phyloP scores from a whole-genome alignment of 2,329 filamentous ascomycete genomes.

The Dothistroma pini region DNA sequence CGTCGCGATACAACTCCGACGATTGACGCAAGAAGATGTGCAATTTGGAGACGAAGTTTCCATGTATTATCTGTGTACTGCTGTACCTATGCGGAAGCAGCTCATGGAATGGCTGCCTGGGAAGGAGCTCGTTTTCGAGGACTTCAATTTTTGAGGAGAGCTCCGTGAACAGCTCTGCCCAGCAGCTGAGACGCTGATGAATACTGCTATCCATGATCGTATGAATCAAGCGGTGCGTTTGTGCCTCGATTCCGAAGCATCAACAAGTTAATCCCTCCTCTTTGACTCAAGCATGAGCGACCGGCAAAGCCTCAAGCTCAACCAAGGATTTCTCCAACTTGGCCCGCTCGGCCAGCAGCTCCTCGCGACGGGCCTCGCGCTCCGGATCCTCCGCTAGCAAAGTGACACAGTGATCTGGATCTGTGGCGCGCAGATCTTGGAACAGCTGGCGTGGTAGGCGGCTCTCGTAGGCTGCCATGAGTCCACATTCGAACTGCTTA shows the following conservation, averaged over 20 bases:
- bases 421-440: slow-evolving; percentile 10
- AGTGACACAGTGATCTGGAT: slow-evolving; percentile 22
- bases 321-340: slow-evolving; percentile 32
- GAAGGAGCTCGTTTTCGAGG: slow-evolving; percentile 48
- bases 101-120: slow-evolving; percentile 49
- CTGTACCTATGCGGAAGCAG: slow-evolving; percentile 47
- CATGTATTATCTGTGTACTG: slow-evolving; percentile 60
- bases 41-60: slow-evolving; percentile 33
- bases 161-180: neutral
- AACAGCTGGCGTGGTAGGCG: slow-evolving; percentile 10
- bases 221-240: neutral
- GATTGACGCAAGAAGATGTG: slow-evolving; percentile 49
- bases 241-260: too few species aligned
- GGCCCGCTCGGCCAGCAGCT: slow-evolving; percentile 28
- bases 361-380: slow-evolving; percentile 27
- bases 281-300: slow-evolving; percentile 6
- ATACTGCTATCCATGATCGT: neutral
- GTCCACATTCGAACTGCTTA: slow-evolving; percentile 21
- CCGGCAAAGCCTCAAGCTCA: slow-evolving; percentile 22
- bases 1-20: slow-evolving; percentile 41
- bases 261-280: neutral
- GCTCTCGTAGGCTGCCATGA: slow-evolving; percentile 20
- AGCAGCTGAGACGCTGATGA: neutral
- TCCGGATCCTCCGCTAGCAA: slow-evolving; percentile 37
- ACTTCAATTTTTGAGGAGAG: slow-evolving; percentile 44